Evolutionary conservation across 805 yeast genomes (phyloP), one percentile per base, ranked within the genome.

Genomic region (Myxozyma geophila): DNA sequence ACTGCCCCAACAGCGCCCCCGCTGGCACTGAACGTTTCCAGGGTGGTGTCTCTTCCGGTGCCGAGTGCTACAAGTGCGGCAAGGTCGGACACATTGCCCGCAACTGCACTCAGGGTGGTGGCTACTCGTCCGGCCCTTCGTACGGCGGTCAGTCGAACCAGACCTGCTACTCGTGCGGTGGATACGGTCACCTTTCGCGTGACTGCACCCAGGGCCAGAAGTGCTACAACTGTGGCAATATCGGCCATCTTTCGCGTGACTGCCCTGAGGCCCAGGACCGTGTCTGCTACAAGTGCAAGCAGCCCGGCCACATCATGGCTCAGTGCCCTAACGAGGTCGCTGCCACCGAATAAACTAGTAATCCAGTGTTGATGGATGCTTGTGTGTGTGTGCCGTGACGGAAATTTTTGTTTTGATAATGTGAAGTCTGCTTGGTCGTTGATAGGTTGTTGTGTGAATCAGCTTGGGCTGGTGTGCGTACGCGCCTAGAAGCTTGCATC

Each of bases 51-150:
- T 57, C 67, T 48, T 64, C 58, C 59, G 83, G 85, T 62, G 84
- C 84, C 66, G 90, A 90, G 78, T 92, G 98, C 80, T 92, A 91
- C 84, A 89, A 92, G 68, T 92, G 97, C 44, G 96, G 97, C 72
- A 87, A 88, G 79, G 81, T 84, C 67, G 97, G 97, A 62, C 98
- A 92, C 81, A 86, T 91, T 74, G 89, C 96, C 63, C 89, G 87
- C 78, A 92, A 88, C 71, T 91, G 97, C 79, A 78, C 83, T 67
- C 80, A 81, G 70, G 74, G 81, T 79, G 72, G 78, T 54, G 64
- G 46, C 48, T 52, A 59, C 70, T 59, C 71, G 74, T 52, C 62
- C 62, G 59, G 67, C 43, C 88, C 87, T 87, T 88, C 86, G 79
- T 88, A 93, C 77, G 93, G 95, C 74, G 93, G 92, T 71, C 89